Evolutionary conservation across 805 yeast species (phyloP).

Genomic region (Zygosaccharomyces gambellarensis): DNA sequence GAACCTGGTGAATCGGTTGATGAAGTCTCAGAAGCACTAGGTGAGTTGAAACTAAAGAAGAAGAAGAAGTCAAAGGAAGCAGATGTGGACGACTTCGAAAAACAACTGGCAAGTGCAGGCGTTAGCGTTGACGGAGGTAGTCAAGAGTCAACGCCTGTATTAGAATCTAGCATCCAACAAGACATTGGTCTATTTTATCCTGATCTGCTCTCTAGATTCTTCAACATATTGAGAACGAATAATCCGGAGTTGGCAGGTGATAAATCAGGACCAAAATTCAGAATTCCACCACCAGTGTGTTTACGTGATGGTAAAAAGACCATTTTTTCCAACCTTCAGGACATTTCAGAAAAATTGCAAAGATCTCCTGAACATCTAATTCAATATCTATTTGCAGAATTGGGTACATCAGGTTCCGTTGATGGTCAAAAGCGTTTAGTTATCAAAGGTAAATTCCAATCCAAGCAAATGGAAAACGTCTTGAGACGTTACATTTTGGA

Average conservation of each 20-base stretch:
- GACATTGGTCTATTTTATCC: constrained; percentile 68
- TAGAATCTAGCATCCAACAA: constrained; percentile 35
- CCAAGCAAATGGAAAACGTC: constrained; percentile 94
- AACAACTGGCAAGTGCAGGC: constrained; percentile 87
- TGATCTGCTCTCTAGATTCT: constrained; percentile 76
- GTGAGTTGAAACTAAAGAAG: constrained; percentile 71
- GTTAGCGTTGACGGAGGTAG: constrained; percentile 47
- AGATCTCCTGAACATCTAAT: constrained; percentile 96
- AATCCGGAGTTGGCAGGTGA: constrained; percentile 99
- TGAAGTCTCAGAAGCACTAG: constrained; percentile 56
- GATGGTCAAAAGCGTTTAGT: constrained; percentile 97
- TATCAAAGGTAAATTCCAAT: constrained; percentile 97
- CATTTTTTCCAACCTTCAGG: constrained; percentile 91
- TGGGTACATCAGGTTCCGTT: constrained; percentile 99
- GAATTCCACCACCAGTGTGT: constrained; percentile 96
- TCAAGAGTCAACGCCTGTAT: constrained; percentile 31
- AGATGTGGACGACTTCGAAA: constrained; percentile 77
- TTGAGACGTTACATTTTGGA: constrained; percentile 94
- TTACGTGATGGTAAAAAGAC: constrained; percentile 99
- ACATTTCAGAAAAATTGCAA: constrained; percentile 87
- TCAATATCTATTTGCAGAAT: constrained; percentile 93
- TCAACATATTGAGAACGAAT: constrained; percentile 77
- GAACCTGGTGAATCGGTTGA: constrained; percentile 39
- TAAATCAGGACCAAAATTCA: constrained; percentile 82
- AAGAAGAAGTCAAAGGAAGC: constrained; percentile 57